Evolutionary conservation across 2,329 filamentous ascomycete species (phyloP), one percentile per base, ranked within the genome.

Genomic region (Cercospora canescens): DNA sequence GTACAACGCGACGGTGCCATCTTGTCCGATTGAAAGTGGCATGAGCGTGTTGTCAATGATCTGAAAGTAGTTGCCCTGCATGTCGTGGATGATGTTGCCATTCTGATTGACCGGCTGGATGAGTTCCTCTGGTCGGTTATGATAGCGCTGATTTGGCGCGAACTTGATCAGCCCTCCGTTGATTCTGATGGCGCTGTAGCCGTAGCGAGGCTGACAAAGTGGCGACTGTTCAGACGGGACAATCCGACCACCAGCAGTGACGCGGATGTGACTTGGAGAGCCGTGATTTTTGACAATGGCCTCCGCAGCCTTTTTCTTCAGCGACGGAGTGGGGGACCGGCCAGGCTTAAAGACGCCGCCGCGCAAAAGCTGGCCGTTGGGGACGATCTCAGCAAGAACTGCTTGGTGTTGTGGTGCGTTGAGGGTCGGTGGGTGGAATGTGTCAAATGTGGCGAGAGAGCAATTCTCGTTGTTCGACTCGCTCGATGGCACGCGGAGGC

Each of bases 221-320:
- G 77, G 77, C 28, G 78, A 79, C 64, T 78, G 76, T 60, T 79
- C 82, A 60, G 79, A 82, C 14, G 82, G 82, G n/a, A 85, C 82
- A 67, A 85, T 81, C 18, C 82, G 80, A n/a, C 83, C 83, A 41
- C 83, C 83, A 67, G 83, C 83, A 57, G 83, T 85, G 50, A 85
- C 83, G 64, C 83, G 81, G 63, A 84, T 75, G 64, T 82, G 81
- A 24, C 80, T 81, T 37, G 83, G 83, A 39, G 82, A 84, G 62
- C 82, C 82, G 76, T 85, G 83, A 67, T 82, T 80, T 68, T 84
- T 83, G 72, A 84, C 79, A 48, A 85, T 79, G 48, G 77, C 79
- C 70, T 84, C 82, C 12, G 80, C 81, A 68, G 83, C 83, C 61
- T 80, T 81, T 48, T 80, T 79, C 74, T 84, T 84, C 72, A 84